Base-by-base conservation (phyloP, 805 yeast species). In the Hanseniaspora thailandica region DNA sequence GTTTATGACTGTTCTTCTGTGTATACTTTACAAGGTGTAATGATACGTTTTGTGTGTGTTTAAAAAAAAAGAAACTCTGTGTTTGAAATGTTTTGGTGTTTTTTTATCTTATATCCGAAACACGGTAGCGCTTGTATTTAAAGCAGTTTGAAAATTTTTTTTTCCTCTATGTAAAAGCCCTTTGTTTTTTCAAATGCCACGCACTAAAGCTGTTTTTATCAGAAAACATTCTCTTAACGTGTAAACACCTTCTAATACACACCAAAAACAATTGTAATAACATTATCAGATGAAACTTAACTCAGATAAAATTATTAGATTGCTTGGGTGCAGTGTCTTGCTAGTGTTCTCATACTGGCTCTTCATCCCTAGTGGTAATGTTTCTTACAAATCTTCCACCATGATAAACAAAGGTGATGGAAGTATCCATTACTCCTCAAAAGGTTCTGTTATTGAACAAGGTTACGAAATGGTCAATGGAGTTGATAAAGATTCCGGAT, bases 261-360 rank as follows among this genome's bases (percentile, higher is more conserved):
- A n/a, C n/a, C n/a, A n/a, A n/a, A n/a, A n/a, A n/a, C n/a, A n/a
- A n/a, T n/a, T n/a, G n/a, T n/a, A n/a, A n/a, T n/a, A n/a, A n/a
- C n/a, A n/a, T n/a, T n/a, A n/a, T n/a, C 17, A 39, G n/a, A 50
- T 50, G 54, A 50, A 43, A 22, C 12, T 50, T 4, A 50, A 50
- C 19, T 45, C 54, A 9, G 54, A 50, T 15, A 50, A 49, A 26
- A 35, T 50, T 8, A 34, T 50, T 22, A 50, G 54, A 43, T 44
- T 50, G 2, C 5, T 50, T 17, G 54, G 54, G 22, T 50, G 47
- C 19, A 50, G 54, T 50, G 30, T 50, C 7, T 20, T 50, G n/a
- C 40, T 50, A 13, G 39, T 50, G 35, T 50, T 50, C 13, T 50
- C 54, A 8, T 50, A 50, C 44, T 50, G 54, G 54, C n/a, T 50